Evolutionary conservation across 768 basidiomycete species (phyloP), one percentile per base, ranked within the genome.

Genomic region (Lactifluus echinatus): DNA sequence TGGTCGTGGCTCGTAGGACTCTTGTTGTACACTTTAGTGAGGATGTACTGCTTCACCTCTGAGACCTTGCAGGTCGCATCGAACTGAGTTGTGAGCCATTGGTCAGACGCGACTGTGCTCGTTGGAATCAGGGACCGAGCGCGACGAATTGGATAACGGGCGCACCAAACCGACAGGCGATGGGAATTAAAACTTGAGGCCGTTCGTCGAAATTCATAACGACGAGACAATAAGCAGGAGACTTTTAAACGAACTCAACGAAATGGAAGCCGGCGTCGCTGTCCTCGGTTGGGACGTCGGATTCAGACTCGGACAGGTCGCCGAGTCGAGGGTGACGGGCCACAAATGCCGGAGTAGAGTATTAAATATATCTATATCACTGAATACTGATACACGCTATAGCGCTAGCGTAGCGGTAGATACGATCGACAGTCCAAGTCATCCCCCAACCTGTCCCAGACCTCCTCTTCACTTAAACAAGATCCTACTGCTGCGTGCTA

Each of bases 51-150:
- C 62, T 89, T 89, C 31, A 84, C 72, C 29, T 85, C 76, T 15
- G 75, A 75, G 39, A 87, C 74, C 63, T 81, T 81, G 79, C 80
- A 85, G 29, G 70, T 62, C 3, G 79, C 73, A 57, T 83, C 78
- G 65, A 85, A 66, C 65, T 85, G 83, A 12, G 86, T 86, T n/a
- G 82, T 72, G 45, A 88, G 72, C 86, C 87, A 89, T 70, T 87
- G 85, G 68, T 89, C 87, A 63, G 82, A 79, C 0, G 83, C 79
- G 23, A 89, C 86, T 69, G 53, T 2, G 28, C 3, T 45, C 19
- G 24, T 42, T 21, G 34, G 17, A 31, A 14, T 44, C 31, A 33
- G 44, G 15, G 42, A n/a, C 31, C 31, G 7, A 8, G 15, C 49
- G 23, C 10, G 31, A 26, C 10, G 31, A 26, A 33, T 1, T 17